These are phyloP conservation scores for Saxophila tyrrhenica DNA, from an alignment of 495 filamentous ascomycete genomes.

Conservation along the genomic window DNA sequence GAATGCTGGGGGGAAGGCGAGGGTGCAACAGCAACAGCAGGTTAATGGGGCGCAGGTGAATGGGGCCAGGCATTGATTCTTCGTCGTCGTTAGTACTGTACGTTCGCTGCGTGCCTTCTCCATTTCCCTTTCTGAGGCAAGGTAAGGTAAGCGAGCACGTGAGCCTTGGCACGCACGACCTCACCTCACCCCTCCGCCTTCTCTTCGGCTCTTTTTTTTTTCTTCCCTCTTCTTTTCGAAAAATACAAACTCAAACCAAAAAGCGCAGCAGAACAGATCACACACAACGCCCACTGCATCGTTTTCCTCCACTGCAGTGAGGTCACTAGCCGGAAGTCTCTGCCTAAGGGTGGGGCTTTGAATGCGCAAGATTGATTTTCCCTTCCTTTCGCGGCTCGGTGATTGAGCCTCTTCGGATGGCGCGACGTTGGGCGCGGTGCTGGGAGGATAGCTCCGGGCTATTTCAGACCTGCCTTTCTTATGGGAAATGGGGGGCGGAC, in stretches of 20 bases:
- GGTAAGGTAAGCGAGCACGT: too few relatives aligned
- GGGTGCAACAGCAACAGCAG: background rate
- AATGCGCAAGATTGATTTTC: constrained; percentile 6
- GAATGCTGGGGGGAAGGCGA: too few relatives aligned
- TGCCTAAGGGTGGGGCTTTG: too few relatives aligned
- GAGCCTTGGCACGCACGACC: background rate
- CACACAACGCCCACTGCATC: constrained; percentile 13
- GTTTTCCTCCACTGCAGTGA: constrained; percentile 6
- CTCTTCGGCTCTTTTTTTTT: background rate
- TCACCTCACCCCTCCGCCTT: background rate
- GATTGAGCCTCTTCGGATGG: background rate
- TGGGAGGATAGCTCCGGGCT: background rate
- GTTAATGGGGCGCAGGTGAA: background rate
- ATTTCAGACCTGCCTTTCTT: constrained; percentile 13
- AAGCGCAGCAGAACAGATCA: constrained; percentile 17
- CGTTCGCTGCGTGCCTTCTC: too few relatives aligned
- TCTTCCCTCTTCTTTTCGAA: background rate
- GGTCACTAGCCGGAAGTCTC: constrained; percentile 16
- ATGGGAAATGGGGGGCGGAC: constrained; percentile 13
- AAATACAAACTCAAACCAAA: background rate
- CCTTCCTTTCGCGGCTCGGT: background rate
- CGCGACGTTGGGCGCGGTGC: background rate
- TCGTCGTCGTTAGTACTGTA: background rate
- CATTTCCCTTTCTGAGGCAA: too few relatives aligned
- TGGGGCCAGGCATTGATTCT: constrained; percentile 9